Evolutionary conservation across 805 yeast species (phyloP).

Genomic region (Lipomyces sp.): DNA sequence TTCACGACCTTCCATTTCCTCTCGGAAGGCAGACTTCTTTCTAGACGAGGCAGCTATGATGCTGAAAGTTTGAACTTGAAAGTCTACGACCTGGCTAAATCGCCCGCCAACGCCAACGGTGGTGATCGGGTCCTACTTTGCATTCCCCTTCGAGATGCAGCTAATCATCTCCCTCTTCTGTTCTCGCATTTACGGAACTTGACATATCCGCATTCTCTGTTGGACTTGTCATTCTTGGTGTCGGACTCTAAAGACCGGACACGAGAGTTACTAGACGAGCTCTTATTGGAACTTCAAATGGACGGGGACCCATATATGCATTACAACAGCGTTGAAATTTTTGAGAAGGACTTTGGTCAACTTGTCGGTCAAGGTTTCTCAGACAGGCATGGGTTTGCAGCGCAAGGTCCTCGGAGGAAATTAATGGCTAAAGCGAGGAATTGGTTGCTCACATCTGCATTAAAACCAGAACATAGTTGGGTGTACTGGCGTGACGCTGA

Average conservation of each 20-base stretch:
- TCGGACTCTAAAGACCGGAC: conserved; percentile 89
- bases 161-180: conserved; percentile 86
- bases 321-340: conserved; percentile 79
- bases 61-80: conserved; percentile 2
- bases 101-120: conserved; percentile 46
- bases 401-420: conserved; percentile 93
- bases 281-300: conserved; percentile 61
- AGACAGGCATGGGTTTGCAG: conserved; percentile 93
- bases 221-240: conserved; percentile 79
- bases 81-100: conserved; percentile 26
- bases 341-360: conserved; percentile 92
- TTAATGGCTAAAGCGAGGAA: conserved; percentile 95
- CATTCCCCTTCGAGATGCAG: conserved; percentile 92
- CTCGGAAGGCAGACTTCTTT: not conserved
- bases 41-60: not conserved
- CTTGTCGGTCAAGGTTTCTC: conserved; percentile 89
- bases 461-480: conserved; percentile 91
- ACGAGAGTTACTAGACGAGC: conserved; percentile 61
- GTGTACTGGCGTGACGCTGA: conserved; percentile 99
- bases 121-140: conserved; percentile 80
- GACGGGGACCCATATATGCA: conserved; percentile 59
- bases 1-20: not conserved
- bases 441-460: conserved; percentile 85
- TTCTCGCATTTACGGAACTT: conserved; percentile 78
- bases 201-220: conserved; percentile 67